Base-by-base conservation (phyloP, 2,329 filamentous ascomycete genomes). In the Thyridium curvatum region DNA sequence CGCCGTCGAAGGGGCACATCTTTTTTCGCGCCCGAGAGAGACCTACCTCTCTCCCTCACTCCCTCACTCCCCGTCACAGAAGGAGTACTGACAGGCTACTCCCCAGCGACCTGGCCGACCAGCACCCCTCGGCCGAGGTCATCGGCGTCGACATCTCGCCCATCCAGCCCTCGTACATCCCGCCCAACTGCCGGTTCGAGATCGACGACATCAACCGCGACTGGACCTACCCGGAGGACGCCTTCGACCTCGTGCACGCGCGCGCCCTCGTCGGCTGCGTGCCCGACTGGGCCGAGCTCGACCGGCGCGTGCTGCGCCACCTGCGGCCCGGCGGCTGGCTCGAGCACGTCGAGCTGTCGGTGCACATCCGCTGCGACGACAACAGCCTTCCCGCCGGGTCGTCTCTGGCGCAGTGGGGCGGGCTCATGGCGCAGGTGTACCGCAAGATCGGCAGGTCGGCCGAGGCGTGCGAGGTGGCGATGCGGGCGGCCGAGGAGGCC, bases 181-280 rank as follows among this genome's bases (percentile, higher is more conserved):
- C 79, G 1, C 65, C 69, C 13, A 84, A 84, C 48, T 76, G 80
- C 38, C 70, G 72, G 43, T 84, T 83, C 41, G 68, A 81, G 39
- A 69, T 83, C 30, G 79, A 84, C 52, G 78, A 84, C 46, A 69
- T 77, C 28, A 74, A 75, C 45, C 65, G 57, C 14, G 53, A 62
- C 2, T 69, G 64, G 64, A 74, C 60, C 53, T 76, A 60, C 29
- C 61, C 67, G 0, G 50, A 61, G 0, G 49, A 66, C 38, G 54
- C 66, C 37, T 79, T 79, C 45, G 77, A 83, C 55, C 76, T 71
- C 45, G 68, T 84, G 32, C 79, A 82, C 52, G 65, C 71, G 2
- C 71, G 73, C 17, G 61, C 71, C 41, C 60, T 80, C 51, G 59
- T 66, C 1, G 78, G 77, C 12, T 67, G 67, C 34, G 65, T 79